These are phyloP conservation scores for Naegleria fowleri DNA, from an alignment of 208 protist genomes.

Conservation along the genomic window DNA sequence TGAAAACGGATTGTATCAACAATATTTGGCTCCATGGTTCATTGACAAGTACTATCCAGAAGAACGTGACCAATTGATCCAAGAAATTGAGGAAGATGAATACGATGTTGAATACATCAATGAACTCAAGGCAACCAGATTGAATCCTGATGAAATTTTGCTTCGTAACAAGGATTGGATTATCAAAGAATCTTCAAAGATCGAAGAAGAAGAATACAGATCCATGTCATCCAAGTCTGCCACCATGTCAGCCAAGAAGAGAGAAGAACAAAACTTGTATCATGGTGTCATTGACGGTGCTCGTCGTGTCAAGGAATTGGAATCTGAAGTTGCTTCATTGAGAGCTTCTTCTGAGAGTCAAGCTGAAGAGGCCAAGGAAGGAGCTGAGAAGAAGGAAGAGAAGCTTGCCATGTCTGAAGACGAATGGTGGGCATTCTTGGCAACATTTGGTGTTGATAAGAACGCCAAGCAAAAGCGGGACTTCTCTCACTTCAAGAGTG, in stretches of 20 bases:
- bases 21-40: neutral
- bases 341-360: neutral
- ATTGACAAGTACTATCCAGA: neutral
- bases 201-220: neutral
- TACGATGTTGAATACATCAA: neutral
- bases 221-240: neutral
- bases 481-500: conserved; percentile 1
- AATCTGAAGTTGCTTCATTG: conserved; percentile 10
- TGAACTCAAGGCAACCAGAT: neutral
- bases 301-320: neutral
- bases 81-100: conserved; percentile 13
- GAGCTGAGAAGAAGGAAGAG: neutral
- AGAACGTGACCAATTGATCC: neutral
- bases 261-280: conserved; percentile 7
- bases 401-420: neutral
- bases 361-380: neutral
- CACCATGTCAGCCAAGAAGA: neutral
- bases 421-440: neutral
- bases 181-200: neutral
- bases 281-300: neutral
- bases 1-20: neutral
- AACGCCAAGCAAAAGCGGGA: neutral
- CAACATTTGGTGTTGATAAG: neutral
- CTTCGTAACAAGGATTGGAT: neutral
- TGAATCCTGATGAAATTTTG: neutral